Conservation (phyloP, 306 rosid genomes). For the Lagenaria siceraria region DNA sequence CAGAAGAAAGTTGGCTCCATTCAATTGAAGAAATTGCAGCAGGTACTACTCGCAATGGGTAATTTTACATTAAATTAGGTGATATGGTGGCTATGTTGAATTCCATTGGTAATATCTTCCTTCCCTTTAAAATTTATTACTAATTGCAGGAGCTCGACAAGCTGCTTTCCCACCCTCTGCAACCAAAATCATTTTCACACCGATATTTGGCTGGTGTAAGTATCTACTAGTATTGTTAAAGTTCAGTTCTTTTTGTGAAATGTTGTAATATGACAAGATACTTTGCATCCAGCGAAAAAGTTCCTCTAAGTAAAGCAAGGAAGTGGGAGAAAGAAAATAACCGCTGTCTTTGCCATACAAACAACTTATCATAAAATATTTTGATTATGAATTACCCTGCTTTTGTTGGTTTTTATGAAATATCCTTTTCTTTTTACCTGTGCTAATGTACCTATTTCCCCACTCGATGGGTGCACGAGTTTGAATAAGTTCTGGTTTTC, state of each 20-base stretch:
- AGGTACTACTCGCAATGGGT: conserved; percentile 25
- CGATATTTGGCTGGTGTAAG: conserved; percentile 90
- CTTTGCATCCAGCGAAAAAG: not conserved
- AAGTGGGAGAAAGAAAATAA: not conserved
- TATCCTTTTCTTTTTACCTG: not conserved
- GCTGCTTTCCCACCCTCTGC: conserved; percentile 71
- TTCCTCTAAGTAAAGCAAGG: not conserved
- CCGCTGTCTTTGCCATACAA: not conserved
- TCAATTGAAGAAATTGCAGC: conserved; percentile 55
- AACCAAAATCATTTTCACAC: conserved; percentile 68
- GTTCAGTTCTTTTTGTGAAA: not conserved
- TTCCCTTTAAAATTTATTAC: not conserved
- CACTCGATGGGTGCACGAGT: not conserved
- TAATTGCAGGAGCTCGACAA: conserved; percentile 57
- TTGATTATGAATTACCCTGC: not conserved
- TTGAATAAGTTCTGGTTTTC: not conserved
- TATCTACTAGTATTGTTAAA: not conserved
- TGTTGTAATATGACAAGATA: not conserved
- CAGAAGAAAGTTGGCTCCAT: conserved; percentile 49
- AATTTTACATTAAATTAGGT: not conserved
- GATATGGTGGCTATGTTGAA: not conserved
- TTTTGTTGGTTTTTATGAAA: not conserved
- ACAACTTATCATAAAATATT: not conserved
- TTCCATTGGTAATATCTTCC: not conserved
- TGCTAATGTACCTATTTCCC: not conserved